Evolutionary conservation across 768 basidiomycete genomes (phyloP).

Genomic region (Serendipita vermifera): DNA sequence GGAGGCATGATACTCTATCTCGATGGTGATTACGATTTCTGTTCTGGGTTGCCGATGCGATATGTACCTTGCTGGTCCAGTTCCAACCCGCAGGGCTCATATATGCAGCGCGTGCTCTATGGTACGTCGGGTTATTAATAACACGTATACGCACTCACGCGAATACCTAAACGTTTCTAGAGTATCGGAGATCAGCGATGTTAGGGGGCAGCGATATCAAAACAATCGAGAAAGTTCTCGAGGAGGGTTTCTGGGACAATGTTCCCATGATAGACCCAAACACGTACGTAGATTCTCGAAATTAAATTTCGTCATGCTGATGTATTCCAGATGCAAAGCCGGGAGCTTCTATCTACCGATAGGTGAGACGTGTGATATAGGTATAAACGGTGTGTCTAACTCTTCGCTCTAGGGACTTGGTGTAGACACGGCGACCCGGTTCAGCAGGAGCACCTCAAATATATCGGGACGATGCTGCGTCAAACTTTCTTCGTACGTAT

Average conservation of each 20-base stretch:
- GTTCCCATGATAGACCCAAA: background rate
- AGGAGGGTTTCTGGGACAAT: background rate
- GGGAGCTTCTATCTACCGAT: background rate
- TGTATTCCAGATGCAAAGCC: background rate
- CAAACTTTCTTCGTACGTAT: background rate
- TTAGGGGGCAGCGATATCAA: background rate
- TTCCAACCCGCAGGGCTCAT: background rate
- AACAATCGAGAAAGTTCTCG: background rate
- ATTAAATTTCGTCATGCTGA: background rate
- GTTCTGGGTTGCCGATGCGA: background rate
- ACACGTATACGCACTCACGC: background rate
- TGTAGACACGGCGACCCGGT: background rate
- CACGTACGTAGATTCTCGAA: background rate
- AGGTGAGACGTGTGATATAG: no score
- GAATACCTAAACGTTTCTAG: background rate
- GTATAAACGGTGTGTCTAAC: no score
- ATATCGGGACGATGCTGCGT: background rate
- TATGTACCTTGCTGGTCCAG: background rate
- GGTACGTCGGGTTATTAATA: background rate
- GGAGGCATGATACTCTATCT: slow-evolving; percentile 1
- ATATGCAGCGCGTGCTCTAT: background rate
- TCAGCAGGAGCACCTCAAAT: background rate
- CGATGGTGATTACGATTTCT: background rate
- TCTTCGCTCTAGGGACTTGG: background rate
- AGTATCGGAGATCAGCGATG: background rate